A percentile compares a stretch with the other conserved stretches of the same genome.
Evolutionary conservation across 169 alveolate species (phyloP).

Genomic region (Neospora caninum): DNA sequence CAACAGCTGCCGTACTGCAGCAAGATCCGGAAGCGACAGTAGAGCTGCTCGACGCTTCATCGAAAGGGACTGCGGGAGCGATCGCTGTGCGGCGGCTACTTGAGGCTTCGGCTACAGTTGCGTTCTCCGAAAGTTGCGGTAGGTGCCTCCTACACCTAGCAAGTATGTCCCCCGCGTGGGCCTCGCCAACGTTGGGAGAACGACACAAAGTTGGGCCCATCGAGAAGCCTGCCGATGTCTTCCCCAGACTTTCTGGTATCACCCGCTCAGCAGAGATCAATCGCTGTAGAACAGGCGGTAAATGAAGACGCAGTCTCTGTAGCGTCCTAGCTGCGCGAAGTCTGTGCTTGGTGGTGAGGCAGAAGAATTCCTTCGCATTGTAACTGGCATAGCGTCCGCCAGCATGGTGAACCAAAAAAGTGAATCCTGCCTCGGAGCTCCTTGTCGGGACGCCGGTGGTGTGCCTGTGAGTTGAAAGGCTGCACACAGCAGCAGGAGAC

Average conservation of each 20-base stretch:
- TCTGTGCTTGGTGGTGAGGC: conserved; percentile 14
- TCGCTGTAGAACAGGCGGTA: neutral
- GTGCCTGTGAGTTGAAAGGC: neutral
- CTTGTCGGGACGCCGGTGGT: neutral
- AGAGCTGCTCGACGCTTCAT: neutral
- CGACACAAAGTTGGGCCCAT: no score
- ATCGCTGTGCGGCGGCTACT: no score
- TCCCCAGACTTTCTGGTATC: no score
- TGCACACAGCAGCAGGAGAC: neutral
- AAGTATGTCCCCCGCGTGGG: no score
- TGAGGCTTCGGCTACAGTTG: no score
- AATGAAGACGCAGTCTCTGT: neutral
- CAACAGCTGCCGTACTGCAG: conserved; percentile 5
- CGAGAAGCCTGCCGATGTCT: no score
- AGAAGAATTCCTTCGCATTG: neutral
- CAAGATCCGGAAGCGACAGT: neutral
- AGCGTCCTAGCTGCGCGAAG: neutral
- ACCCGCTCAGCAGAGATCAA: no score
- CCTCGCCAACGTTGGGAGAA: no score
- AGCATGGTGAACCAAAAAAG: neutral
- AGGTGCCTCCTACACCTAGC: no score
- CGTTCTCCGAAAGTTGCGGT: no score
- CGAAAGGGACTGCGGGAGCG: neutral
- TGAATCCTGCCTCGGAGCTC: neutral
- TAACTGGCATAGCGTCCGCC: neutral